Conservation (phyloP, 176 grass and related monocot species). For the maize (Zea mays) region DNA sequence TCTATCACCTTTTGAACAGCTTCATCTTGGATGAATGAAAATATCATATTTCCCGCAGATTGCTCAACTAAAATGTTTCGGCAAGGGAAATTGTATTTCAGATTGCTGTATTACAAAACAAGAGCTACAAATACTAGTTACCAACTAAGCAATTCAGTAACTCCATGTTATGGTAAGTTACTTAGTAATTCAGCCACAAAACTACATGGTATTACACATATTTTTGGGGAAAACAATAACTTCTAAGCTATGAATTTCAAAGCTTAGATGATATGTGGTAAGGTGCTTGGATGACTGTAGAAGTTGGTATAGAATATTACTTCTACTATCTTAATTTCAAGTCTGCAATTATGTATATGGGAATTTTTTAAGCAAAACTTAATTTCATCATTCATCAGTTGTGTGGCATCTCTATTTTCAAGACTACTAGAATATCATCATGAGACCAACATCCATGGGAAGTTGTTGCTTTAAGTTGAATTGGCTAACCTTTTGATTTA, state of each 20-base stretch:
- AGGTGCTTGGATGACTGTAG: neutral
- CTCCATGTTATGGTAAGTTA: neutral
- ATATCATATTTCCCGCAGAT: no score
- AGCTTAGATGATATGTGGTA: neutral
- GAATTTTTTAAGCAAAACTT: neutral
- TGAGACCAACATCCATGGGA: neutral
- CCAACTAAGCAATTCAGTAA: neutral
- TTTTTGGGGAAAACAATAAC: neutral
- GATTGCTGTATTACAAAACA: constrained; percentile 26
- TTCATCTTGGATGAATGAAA: no score
- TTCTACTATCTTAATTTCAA: neutral
- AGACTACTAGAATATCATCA: neutral
- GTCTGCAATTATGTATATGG: neutral
- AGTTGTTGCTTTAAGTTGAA: no score
- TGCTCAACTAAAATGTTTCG: neutral
- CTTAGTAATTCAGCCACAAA: neutral
- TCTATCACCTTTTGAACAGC: no score
- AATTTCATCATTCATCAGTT: constrained; percentile 16
- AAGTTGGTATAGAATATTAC: no score
- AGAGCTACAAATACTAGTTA: neutral
- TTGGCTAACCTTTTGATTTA: no score
- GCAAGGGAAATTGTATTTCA: neutral
- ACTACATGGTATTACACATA: constrained; percentile 16
- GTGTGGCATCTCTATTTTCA: constrained; percentile 9
- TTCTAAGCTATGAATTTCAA: constrained; percentile 1